These are phyloP conservation scores for Hermanozyma aechmeae DNA, from an alignment of 805 yeast genomes.

Conservation along the genomic window DNA sequence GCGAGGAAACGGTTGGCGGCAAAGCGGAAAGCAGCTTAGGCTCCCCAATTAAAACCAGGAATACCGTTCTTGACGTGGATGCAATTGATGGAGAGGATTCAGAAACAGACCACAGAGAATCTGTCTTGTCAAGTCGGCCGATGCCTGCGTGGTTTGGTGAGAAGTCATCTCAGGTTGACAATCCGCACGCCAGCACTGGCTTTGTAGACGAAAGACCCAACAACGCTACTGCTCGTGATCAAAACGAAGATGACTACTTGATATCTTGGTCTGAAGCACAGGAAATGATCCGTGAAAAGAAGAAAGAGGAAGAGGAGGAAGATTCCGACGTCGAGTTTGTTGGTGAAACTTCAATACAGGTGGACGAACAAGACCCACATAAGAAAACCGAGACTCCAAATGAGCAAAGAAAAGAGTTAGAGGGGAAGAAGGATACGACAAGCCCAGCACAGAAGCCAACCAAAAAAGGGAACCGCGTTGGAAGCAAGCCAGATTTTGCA, in stretches of 20 bases:
- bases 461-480: not conserved
- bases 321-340: slow-evolving; percentile 1
- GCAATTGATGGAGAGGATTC: not conserved
- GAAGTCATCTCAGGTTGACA: slow-evolving; percentile 4
- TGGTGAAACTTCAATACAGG: not conserved
- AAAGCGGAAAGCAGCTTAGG: too few relatives aligned
- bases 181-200: slow-evolving; percentile 4
- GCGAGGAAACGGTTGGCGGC: slow-evolving; percentile 1
- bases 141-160: slow-evolving; percentile 20
- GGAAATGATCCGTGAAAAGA: slow-evolving; percentile 13
- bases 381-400: not conserved
- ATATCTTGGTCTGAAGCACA: slow-evolving; percentile 43
- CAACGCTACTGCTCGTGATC: slow-evolving; percentile 10
- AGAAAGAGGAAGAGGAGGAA: slow-evolving; percentile 5
- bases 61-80: too few relatives aligned
- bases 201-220: slow-evolving; percentile 1
- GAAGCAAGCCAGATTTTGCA: not conserved
- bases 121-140: not conserved
- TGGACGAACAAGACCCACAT: not conserved
- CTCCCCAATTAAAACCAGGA: too few relatives aligned
- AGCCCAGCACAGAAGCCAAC: not conserved
- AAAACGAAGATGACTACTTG: slow-evolving; percentile 40
- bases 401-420: not conserved
- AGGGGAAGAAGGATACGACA: not conserved
- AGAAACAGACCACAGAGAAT: not conserved